phyloP scores from a whole-genome alignment of 805 yeast species.

The Sugiyamaella floridensis region DNA sequence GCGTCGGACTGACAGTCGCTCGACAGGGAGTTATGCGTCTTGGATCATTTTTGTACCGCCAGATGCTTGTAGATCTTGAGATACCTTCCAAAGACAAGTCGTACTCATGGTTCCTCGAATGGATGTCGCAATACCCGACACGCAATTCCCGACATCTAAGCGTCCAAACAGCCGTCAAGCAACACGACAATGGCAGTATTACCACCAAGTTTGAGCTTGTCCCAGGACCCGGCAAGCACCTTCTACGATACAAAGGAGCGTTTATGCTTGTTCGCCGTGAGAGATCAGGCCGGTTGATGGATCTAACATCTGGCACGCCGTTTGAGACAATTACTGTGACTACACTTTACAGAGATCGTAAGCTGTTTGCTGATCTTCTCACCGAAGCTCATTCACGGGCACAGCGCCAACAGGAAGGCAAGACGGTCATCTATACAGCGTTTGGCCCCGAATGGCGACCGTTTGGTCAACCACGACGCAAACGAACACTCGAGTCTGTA shows the following conservation, averaged over 20 bases:
- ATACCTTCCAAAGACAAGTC: conserved; percentile 91
- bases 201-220: conserved; percentile 82
- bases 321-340: conserved; percentile 94
- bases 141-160: conserved; percentile 76
- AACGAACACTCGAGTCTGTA: conserved; percentile 78
- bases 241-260: conserved; percentile 78
- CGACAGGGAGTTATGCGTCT: conserved; percentile 59
- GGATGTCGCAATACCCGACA: conserved; percentile 84
- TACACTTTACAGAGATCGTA: conserved; percentile 76
- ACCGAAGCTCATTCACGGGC: conserved; percentile 83
- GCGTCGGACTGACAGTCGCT: conserved; percentile 78
- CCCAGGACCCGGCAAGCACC: conserved; percentile 96
- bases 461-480: conserved; percentile 90
- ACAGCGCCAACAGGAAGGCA: conserved; percentile 76
- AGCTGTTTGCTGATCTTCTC: conserved; percentile 60
- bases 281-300: conserved; percentile 81
- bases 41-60: conserved; percentile 67
- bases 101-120: conserved; percentile 88
- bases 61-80: conserved; percentile 83
- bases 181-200: conserved; percentile 89
- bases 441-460: conserved; percentile 99
- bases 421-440: conserved; percentile 86
- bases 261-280: conserved; percentile 85
- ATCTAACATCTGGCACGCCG: conserved; percentile 86
- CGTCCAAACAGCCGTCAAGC: conserved; percentile 79